Conservation (phyloP, 1,284 basidiomycete genomes). For the Fomitopsis schrenkii region DNA sequence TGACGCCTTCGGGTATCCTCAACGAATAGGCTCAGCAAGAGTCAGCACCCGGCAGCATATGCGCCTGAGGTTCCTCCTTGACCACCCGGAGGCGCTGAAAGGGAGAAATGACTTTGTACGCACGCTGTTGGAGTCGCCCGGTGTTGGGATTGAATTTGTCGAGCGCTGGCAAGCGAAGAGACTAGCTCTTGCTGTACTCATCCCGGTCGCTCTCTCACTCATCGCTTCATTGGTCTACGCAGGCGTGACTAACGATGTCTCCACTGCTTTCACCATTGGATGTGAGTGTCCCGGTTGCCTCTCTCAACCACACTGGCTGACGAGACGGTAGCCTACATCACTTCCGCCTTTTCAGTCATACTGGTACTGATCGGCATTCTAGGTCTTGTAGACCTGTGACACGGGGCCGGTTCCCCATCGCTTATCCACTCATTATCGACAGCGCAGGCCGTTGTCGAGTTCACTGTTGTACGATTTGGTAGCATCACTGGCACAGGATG, state of each 20-base stretch:
- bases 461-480: no score
- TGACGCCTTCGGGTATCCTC: conserved; percentile 15
- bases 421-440: neutral
- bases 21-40: conserved; percentile 13
- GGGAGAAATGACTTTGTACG: conserved; percentile 13
- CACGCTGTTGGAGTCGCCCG: conserved; percentile 8
- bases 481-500: no score
- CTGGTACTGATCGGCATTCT: conserved; percentile 10
- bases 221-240: conserved; percentile 9
- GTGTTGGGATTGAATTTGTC: conserved; percentile 18
- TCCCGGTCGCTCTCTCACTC: conserved; percentile 8
- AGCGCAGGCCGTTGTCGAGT: no score
- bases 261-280: conserved; percentile 14
- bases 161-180: conserved; percentile 13
- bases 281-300: conserved; percentile 1
- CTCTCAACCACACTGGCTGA: neutral
- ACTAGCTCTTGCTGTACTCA: conserved; percentile 9
- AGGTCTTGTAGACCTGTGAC: conserved; percentile 8
- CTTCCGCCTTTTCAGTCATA: conserved; percentile 12
- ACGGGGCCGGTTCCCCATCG: neutral
- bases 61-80: conserved; percentile 16
- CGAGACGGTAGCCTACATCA: conserved; percentile 7
- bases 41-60: conserved; percentile 14
- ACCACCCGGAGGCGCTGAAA: conserved; percentile 12
- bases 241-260: conserved; percentile 7